Evolutionary conservation across 2,329 filamentous ascomycete species (phyloP).

Genomic region (Pseudocercospora pini-densiflorae): DNA sequence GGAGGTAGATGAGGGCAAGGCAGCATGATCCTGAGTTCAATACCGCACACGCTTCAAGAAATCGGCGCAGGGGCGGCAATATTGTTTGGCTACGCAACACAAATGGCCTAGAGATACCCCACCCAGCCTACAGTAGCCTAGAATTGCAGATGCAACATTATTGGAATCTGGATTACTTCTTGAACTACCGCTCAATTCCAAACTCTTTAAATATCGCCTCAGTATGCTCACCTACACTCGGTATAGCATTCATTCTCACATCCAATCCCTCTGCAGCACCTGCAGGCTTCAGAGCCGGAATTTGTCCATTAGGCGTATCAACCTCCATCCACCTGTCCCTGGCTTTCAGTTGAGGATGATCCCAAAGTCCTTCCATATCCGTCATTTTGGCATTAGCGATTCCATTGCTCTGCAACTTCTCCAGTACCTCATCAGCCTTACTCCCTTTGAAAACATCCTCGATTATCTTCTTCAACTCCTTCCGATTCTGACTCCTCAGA

Average conservation of each 20-base stretch:
- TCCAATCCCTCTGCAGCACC: constrained; percentile 44
- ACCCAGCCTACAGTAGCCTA: background rate
- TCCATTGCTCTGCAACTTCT: constrained; percentile 51
- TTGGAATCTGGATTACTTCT: background rate
- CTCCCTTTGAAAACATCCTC: constrained; percentile 46
- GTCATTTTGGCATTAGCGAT: constrained; percentile 63
- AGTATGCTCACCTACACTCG: constrained; percentile 57
- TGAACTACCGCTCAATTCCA: constrained; percentile 36
- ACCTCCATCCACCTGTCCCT: constrained; percentile 58
- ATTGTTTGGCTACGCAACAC: background rate
- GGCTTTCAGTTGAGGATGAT: constrained; percentile 58
- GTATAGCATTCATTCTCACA: constrained; percentile 52
- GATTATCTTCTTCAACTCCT: constrained; percentile 53
- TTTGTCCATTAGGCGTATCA: constrained; percentile 50
- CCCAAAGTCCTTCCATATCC: constrained; percentile 60
- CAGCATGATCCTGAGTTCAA: background rate
- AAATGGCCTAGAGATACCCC: background rate
- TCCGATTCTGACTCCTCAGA: constrained; percentile 53
- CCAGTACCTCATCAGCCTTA: constrained; percentile 48
- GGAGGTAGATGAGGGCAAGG: background rate
- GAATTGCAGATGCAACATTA: background rate
- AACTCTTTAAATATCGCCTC: constrained; percentile 51
- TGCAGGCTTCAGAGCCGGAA: constrained; percentile 57
- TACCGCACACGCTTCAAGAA: background rate
- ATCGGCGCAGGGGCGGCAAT: background rate